Conservation (phyloP, 1,284 basidiomycete genomes). For the Apiotrichum veenhuisii region DNA sequence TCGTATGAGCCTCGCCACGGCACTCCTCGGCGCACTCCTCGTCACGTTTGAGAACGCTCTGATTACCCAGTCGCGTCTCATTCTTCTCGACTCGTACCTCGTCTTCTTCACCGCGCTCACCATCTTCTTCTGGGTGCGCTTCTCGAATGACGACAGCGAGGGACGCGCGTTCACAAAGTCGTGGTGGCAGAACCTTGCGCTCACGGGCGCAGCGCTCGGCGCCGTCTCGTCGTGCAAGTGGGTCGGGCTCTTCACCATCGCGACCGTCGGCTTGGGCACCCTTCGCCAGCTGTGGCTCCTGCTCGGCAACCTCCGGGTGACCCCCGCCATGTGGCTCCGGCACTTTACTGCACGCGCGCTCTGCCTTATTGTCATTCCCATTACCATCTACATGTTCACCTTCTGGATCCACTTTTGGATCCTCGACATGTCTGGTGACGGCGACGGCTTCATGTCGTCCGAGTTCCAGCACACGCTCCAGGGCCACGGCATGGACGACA, state of each 20-base stretch:
- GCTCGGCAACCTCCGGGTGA: constrained; percentile 78
- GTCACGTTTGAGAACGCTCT: constrained; percentile 96
- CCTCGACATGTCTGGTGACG: constrained; percentile 83
- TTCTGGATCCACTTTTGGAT: constrained; percentile 93
- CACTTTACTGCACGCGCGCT: constrained; percentile 87
- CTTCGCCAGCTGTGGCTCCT: constrained; percentile 84
- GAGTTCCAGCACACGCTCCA: constrained; percentile 95
- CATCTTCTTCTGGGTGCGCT: constrained; percentile 79
- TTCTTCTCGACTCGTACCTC: constrained; percentile 94
- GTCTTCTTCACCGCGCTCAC: constrained; percentile 96
- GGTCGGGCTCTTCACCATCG: constrained; percentile 99
- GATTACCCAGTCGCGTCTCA: constrained; percentile 90
- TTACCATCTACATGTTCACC: constrained; percentile 88
- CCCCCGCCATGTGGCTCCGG: constrained; percentile 67
- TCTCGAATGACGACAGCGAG: constrained; percentile 76
- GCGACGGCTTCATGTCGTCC: constrained; percentile 98
- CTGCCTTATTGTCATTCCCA: constrained; percentile 80
- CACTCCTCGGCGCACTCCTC: constrained; percentile 82
- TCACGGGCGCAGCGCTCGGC: constrained; percentile 84
- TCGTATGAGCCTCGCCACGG: constrained; percentile 82
- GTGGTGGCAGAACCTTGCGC: constrained; percentile 92
- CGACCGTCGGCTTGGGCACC: constrained; percentile 82
- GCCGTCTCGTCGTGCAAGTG: constrained; percentile 94
- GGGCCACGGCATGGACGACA: constrained; percentile 89
- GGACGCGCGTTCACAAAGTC: constrained; percentile 66